Base-by-base conservation (phyloP, 352 stramenopile genomes). In the Globisporangium orthogonon region DNA sequence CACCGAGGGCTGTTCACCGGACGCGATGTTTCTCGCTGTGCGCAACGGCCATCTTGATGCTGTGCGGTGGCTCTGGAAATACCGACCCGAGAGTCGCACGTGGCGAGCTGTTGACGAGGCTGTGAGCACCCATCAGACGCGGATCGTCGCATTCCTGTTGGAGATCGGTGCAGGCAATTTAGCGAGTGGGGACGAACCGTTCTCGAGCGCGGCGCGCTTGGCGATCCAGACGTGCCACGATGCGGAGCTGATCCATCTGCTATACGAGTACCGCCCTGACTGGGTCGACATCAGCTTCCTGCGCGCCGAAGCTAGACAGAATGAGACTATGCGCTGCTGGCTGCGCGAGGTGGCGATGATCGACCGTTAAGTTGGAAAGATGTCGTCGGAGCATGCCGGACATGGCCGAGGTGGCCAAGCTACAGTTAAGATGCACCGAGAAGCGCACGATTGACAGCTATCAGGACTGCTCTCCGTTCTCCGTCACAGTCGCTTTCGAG, bases 1-100 rank as follows among this genome's bases (percentile, higher is more conserved):
- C 1, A n/a, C 4, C n/a, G 58, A 69, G 48, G 61, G 50, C 39
- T 57, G 57, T 9, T 57, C 57, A 10, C 23, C 31, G 7, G n/a
- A 43, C 11, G 62, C 62, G 14, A 61, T 69, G 58, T 44, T 58
- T 23, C n/a, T n/a, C 45, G 45, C 45, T 9, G 45, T 28, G 28
- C 4, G 5, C 3, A 50, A 50, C 6, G 45, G 45, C 2, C 45
- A 50, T 13, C 23, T 50, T 11, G 23, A 30, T 2, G 9, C 29
- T 10, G 45, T 50, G 18, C 1, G 43, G 37, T 43, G 37, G 37
- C 37, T 43, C 37, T 43, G 37, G 37, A 17, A 17, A 13, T 13
- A 43, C 37, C 37, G 37, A 3, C 37, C 37, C 37, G 37, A 43
- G 37, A 43, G 37, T 14, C 37, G 13, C 43, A 23, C 43, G 43